These are phyloP conservation scores for Magnaporthiopsis incrustans DNA, from an alignment of 2,329 filamentous ascomycete species.

Conservation along the genomic window DNA sequence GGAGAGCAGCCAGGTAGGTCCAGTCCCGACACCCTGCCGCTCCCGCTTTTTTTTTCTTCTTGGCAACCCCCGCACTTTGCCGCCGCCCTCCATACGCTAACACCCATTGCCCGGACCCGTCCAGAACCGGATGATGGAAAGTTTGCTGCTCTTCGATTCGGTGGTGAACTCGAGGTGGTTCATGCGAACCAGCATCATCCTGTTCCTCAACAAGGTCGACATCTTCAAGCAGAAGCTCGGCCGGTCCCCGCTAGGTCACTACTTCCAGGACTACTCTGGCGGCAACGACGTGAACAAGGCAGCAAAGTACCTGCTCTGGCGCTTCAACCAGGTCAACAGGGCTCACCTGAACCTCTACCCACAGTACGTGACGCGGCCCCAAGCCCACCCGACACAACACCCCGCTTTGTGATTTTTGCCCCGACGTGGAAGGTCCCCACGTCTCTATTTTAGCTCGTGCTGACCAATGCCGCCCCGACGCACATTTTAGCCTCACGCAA, in stretches of 20 bases:
- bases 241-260: conserved; percentile 83
- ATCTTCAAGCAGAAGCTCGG: conserved; percentile 92
- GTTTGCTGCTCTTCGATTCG: conserved; percentile 89
- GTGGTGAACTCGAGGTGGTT: conserved; percentile 99
- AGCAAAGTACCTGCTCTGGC: conserved; percentile 94
- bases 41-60: background rate
- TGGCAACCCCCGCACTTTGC: too few relatives aligned
- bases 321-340: conserved; percentile 97
- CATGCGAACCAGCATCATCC: conserved; percentile 95
- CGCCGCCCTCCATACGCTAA: conserved; percentile 5
- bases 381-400: too few relatives aligned
- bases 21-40: background rate
- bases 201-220: conserved; percentile 98
- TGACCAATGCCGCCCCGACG: conserved; percentile 4
- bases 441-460: conserved; percentile 2
- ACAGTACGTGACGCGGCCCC: conserved; percentile 58
- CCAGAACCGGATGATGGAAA: conserved; percentile 99
- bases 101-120: too few relatives aligned
- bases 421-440: too few relatives aligned
- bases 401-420: too few relatives aligned
- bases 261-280: conserved; percentile 96
- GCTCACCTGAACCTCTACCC: conserved; percentile 95
- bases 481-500: conserved; percentile 71
- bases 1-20: conserved; percentile 85
- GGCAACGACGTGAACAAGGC: conserved; percentile 97